Evolutionary conservation across 2,329 filamentous ascomycete genomes (phyloP).

Genomic region (Trichoderma brevicompactum): DNA sequence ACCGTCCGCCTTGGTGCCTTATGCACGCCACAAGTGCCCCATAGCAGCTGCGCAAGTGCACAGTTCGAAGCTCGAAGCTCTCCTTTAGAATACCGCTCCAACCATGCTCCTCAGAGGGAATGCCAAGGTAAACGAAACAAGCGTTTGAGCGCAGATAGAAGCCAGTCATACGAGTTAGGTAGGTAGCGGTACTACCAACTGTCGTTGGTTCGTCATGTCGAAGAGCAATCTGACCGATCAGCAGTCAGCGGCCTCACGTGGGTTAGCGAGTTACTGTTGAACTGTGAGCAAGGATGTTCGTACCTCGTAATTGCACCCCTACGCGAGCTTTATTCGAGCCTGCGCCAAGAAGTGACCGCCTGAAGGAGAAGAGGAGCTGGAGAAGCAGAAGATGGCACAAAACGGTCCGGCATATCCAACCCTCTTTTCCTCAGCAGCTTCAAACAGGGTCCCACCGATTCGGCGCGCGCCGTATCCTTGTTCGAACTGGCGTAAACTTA

Average conservation of each 20-base stretch:
- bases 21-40: constrained; percentile 12
- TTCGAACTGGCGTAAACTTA: background rate
- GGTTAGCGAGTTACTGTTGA: constrained; percentile 4
- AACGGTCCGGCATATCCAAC: constrained; percentile 4
- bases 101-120: background rate
- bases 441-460: constrained; percentile 5
- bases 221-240: constrained; percentile 11
- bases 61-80: background rate
- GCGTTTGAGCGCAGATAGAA: background rate
- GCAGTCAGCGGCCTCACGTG: constrained; percentile 7
- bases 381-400: background rate
- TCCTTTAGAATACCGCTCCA: background rate
- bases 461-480: constrained; percentile 25
- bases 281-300: background rate
- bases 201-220: background rate
- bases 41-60: background rate
- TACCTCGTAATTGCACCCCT: background rate
- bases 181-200: background rate
- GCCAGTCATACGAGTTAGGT: background rate
- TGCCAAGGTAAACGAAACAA: background rate
- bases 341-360: background rate
- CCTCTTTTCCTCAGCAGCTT: background rate
- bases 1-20: constrained; percentile 7
- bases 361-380: background rate
- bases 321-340: background rate